Conservation (phyloP, 345 rosid genomes). For the Euphorbia pulcherrima region DNA sequence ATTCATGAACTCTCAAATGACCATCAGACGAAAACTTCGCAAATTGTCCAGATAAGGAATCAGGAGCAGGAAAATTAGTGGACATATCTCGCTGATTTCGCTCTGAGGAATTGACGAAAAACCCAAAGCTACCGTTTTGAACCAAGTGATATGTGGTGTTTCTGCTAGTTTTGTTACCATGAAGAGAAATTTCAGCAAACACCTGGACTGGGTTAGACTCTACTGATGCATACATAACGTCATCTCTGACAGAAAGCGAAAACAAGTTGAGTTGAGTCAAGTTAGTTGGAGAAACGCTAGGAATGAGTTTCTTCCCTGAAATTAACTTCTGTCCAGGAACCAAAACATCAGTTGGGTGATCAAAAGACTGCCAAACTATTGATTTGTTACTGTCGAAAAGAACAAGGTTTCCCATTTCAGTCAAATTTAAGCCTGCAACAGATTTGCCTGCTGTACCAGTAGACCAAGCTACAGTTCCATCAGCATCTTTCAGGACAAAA, state of each 20-base stretch:
- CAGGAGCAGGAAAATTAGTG: background rate
- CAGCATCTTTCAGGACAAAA: slow-evolving; percentile 19
- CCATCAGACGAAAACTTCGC: slow-evolving; percentile 29
- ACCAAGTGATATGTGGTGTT: slow-evolving; percentile 14
- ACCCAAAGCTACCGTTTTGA: slow-evolving; percentile 9
- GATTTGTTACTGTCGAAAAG: slow-evolving; percentile 12
- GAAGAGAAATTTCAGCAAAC: background rate
- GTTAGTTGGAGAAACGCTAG: slow-evolving; percentile 14
- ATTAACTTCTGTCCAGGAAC: slow-evolving; percentile 31
- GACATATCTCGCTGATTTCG: background rate
- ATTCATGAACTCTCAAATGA: slow-evolving; percentile 23
- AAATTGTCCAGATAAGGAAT: slow-evolving; percentile 7
- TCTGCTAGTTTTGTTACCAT: background rate
- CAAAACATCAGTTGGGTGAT: slow-evolving; percentile 48
- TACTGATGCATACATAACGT: slow-evolving; percentile 18
- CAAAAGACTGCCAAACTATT: slow-evolving; percentile 57
- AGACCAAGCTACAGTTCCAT: slow-evolving; percentile 22
- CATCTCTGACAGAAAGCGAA: slow-evolving; percentile 17
- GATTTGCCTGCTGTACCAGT: slow-evolving; percentile 16
- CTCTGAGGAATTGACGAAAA: slow-evolving; percentile 2
- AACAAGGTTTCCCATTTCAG: slow-evolving; percentile 22
- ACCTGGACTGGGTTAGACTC: slow-evolving; percentile 16
- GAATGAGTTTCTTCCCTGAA: slow-evolving; percentile 15
- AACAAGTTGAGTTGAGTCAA: slow-evolving; percentile 13
- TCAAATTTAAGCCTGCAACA: slow-evolving; percentile 14